Percentiles rank a stretch among this genome's conserved stretches.
Evolutionary conservation across 768 basidiomycete species (phyloP).

Genomic region (Lentinula boryana): DNA sequence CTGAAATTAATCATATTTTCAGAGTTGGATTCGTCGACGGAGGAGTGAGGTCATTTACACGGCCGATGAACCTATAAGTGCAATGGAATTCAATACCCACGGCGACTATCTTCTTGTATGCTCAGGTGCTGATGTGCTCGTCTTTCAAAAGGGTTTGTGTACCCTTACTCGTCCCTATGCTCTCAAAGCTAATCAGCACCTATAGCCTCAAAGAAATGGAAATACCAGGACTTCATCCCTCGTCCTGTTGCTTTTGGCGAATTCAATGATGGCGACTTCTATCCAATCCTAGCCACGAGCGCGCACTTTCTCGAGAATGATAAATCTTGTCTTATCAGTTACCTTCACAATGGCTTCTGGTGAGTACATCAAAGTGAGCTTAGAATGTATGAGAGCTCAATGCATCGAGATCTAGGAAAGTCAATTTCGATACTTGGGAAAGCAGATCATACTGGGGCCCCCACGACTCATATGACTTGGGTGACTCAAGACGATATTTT

Average conservation of each 20-base stretch:
- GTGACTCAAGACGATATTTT: neutral
- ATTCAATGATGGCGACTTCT: neutral
- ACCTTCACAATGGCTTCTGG: neutral
- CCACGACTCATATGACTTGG: neutral
- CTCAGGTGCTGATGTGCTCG: neutral
- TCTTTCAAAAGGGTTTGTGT: neutral
- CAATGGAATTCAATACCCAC: neutral
- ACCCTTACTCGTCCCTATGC: neutral
- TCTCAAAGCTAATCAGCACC: too few relatives aligned
- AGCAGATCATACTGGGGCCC: neutral
- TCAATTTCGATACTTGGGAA: neutral
- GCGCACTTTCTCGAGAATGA: neutral
- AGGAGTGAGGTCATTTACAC: neutral
- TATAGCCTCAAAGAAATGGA: neutral
- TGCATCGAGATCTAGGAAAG: neutral
- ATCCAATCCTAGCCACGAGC: neutral
- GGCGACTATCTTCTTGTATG: neutral
- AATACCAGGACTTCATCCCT: neutral
- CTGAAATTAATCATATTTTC: neutral
- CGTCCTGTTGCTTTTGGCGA: neutral
- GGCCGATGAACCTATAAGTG: neutral
- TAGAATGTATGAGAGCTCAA: neutral
- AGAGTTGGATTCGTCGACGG: neutral
- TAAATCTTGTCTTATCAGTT: neutral
- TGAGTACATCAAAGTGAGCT: neutral